phyloP scores from a whole-genome alignment of 164 flowering plant species.

The Magnolia changhungtana region DNA sequence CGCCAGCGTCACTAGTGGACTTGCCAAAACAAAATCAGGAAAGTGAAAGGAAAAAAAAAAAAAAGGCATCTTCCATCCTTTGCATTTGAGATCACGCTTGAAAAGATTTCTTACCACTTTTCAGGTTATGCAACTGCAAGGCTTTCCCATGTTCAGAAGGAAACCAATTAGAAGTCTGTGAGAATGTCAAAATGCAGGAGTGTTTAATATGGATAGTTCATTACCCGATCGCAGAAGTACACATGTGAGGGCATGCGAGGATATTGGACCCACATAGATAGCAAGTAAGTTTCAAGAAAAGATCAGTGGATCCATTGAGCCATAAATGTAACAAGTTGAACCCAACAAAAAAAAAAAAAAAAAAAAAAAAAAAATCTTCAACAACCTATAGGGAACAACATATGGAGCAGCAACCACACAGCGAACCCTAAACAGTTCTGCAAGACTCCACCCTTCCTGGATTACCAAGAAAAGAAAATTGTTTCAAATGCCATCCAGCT shows the following conservation, averaged over 20 bases:
- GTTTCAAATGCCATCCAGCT: neutral
- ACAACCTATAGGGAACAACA: constrained; percentile 85
- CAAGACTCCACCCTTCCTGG: constrained; percentile 99
- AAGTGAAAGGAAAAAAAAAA: too few species aligned
- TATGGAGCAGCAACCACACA: constrained; percentile 92
- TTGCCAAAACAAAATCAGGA: too few species aligned
- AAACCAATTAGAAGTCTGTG: too few species aligned
- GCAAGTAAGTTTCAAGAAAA: neutral
- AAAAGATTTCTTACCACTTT: too few species aligned
- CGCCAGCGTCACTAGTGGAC: too few species aligned
- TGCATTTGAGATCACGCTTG: too few species aligned
- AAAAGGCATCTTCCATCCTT: too few species aligned
- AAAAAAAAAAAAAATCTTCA: neutral
- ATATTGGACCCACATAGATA: neutral
- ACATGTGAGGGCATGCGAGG: neutral
- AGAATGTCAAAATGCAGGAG: too few species aligned
- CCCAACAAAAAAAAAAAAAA: neutral
- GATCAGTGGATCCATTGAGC: neutral
- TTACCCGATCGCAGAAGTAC: neutral
- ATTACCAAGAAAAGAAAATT: constrained; percentile 13
- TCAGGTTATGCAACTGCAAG: too few species aligned
- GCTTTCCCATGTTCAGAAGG: too few species aligned
- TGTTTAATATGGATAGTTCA: neutral
- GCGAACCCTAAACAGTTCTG: constrained; percentile 67
- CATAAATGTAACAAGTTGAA: neutral